Percentiles rank a stretch among this genome's conserved stretches.
Conservation (phyloP, 2,329 filamentous ascomycete genomes). For the Ascochyta clinopodiicola region DNA sequence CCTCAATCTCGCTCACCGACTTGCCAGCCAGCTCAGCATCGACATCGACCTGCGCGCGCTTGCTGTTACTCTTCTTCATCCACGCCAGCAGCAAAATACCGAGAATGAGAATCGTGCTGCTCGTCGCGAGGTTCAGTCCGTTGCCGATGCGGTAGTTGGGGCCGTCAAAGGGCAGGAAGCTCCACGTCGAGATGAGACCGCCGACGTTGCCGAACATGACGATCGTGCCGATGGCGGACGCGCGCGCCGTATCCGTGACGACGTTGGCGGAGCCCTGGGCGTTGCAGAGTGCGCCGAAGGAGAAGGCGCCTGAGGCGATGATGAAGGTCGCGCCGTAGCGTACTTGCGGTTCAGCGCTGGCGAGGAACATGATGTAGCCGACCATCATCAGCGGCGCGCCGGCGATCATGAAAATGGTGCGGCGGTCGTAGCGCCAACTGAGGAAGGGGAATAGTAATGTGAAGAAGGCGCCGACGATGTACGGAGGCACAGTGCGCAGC, state of each 20-base stretch:
- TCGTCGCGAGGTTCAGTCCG: slow-evolving; percentile 70
- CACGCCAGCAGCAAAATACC: slow-evolving; percentile 61
- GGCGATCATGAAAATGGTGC: slow-evolving; percentile 66
- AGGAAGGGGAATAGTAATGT: slow-evolving; percentile 67
- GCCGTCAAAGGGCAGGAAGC: slow-evolving; percentile 66
- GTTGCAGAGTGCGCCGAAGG: slow-evolving; percentile 69
- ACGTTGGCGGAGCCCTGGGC: slow-evolving; percentile 74
- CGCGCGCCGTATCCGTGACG: slow-evolving; percentile 72
- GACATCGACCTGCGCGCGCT: slow-evolving; percentile 60
- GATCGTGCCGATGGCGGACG: slow-evolving; percentile 69
- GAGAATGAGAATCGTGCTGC: slow-evolving; percentile 62
- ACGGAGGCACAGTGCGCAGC: slow-evolving; percentile 73
- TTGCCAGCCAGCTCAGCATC: slow-evolving; percentile 64
- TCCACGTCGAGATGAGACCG: slow-evolving; percentile 70
- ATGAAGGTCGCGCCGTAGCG: slow-evolving; percentile 76
- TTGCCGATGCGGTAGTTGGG: slow-evolving; percentile 75
- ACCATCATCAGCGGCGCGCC: slow-evolving; percentile 69
- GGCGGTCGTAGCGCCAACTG: slow-evolving; percentile 66
- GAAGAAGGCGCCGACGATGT: slow-evolving; percentile 72
- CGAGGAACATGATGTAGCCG: slow-evolving; percentile 74
- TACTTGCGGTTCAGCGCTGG: slow-evolving; percentile 55
- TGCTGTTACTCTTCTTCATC: slow-evolving; percentile 69
- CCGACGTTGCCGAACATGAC: slow-evolving; percentile 79
- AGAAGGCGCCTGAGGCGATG: slow-evolving; percentile 69
- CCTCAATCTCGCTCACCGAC: slow-evolving; percentile 36